These are phyloP conservation scores for Aspergillus luchuensis DNA, from an alignment of 2,329 filamentous ascomycete species.

Conservation along the genomic window DNA sequence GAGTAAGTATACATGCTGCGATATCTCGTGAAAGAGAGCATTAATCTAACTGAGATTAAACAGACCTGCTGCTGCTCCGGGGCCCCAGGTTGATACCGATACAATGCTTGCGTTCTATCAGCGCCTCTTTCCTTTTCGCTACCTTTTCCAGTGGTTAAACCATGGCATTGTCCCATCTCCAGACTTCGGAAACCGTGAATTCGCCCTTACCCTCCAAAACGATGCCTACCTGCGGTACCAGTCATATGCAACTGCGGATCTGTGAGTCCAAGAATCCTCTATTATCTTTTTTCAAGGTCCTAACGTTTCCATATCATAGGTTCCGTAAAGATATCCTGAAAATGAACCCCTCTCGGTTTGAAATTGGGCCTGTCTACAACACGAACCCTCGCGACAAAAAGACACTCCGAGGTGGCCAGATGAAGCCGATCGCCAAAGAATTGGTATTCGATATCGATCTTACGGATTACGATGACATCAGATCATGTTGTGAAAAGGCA, in stretches of 20 bases:
- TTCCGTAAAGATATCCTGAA: slow-evolving; percentile 89
- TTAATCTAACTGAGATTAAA: slow-evolving; percentile 25
- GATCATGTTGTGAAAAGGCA: slow-evolving; percentile 90
- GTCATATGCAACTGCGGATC: slow-evolving; percentile 68
- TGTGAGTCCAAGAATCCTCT: slow-evolving; percentile 43
- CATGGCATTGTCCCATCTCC: slow-evolving; percentile 82
- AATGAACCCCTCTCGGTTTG: slow-evolving; percentile 88
- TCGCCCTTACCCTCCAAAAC: slow-evolving; percentile 91
- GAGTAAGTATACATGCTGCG: slow-evolving; percentile 35
- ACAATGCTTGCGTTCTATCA: slow-evolving; percentile 94
- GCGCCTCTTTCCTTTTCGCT: slow-evolving; percentile 90
- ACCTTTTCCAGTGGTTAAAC: slow-evolving; percentile 97
- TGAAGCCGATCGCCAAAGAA: slow-evolving; percentile 88
- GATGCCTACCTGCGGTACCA: slow-evolving; percentile 93
- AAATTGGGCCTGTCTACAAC: slow-evolving; percentile 96
- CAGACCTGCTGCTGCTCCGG: slow-evolving; percentile 40
- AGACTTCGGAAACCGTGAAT: slow-evolving; percentile 92
- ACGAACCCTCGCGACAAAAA: slow-evolving; percentile 94
- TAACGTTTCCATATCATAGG: slow-evolving; percentile 44
- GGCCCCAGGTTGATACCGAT: slow-evolving; percentile 68
- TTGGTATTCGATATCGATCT: slow-evolving; percentile 99
- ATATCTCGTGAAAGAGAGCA: slow-evolving; percentile 10
- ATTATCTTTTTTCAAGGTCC: background rate
- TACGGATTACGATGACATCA: slow-evolving; percentile 96
- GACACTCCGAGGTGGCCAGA: slow-evolving; percentile 73